Conservation (phyloP, 2,329 filamentous ascomycete species). For the Verticillium nubilum region DNA sequence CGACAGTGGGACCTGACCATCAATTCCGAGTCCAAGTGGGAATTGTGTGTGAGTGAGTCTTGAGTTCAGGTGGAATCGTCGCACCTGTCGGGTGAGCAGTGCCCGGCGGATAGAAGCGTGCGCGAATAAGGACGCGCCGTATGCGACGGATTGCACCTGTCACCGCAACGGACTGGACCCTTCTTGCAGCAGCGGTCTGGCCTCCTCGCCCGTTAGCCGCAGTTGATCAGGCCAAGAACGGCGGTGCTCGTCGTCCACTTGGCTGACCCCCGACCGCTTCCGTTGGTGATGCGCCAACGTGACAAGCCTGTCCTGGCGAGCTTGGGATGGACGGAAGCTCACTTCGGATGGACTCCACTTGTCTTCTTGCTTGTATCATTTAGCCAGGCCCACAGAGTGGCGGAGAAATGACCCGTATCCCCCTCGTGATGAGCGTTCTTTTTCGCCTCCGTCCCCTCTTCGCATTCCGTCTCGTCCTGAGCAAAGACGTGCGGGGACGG, state of each 20-base stretch:
- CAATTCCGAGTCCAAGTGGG: background rate
- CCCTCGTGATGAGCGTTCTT: background rate
- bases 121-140: background rate
- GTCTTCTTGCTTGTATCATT: background rate
- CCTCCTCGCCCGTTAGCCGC: background rate
- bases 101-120: background rate
- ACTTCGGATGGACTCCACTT: background rate
- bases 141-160: background rate
- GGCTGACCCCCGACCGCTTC: background rate
- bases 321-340: background rate
- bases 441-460: background rate
- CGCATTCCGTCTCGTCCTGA: background rate
- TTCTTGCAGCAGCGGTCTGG: background rate
- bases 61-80: background rate
- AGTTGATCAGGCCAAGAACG: background rate
- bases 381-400: background rate
- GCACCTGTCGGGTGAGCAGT: background rate
- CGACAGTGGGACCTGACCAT: too few species aligned
- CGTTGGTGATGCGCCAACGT: background rate
- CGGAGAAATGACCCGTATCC: background rate
- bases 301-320: background rate
- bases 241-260: background rate
- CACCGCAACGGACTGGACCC: background rate
- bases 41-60: background rate
- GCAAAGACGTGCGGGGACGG: background rate